Conservation (phyloP, 768 basidiomycete genomes). For the Russula foetens region DNA sequence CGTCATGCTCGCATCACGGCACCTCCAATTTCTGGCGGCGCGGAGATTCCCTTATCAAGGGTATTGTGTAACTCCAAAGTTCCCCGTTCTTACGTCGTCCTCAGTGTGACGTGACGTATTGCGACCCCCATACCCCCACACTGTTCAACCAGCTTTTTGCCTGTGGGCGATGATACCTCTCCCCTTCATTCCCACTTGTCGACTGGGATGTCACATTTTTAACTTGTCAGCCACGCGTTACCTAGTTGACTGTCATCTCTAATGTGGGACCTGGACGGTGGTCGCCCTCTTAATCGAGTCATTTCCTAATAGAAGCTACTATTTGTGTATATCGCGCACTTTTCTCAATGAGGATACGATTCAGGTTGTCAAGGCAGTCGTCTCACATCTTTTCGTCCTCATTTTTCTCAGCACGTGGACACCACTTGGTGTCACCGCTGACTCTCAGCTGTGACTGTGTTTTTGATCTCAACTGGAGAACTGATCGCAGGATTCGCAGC, state of each 20-base stretch:
- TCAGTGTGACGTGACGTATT: conserved; percentile 1
- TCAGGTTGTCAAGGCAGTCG: neutral
- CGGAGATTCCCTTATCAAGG: neutral
- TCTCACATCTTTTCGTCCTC: neutral
- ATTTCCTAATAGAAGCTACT: conserved; percentile 9
- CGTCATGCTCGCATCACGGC: neutral
- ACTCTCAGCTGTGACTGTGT: neutral
- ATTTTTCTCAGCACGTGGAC: neutral
- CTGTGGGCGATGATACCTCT: neutral
- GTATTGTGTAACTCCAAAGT: neutral
- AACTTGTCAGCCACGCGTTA: neutral
- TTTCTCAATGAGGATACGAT: conserved; percentile 1
- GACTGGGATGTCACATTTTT: neutral
- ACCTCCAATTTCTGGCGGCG: neutral
- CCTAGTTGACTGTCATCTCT: neutral
- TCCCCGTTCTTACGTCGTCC: conserved; percentile 1
- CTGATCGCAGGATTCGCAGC: neutral
- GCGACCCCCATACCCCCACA: neutral
- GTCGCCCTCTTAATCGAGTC: neutral
- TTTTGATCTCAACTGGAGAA: neutral
- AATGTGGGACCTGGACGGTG: neutral
- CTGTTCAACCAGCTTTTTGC: neutral
- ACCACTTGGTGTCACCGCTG: neutral
- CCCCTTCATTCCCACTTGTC: neutral
- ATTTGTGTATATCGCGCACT: conserved; percentile 4